Base-by-base conservation (phyloP, 352 stramenopile genomes). In the Phytopythium litorale region DNA sequence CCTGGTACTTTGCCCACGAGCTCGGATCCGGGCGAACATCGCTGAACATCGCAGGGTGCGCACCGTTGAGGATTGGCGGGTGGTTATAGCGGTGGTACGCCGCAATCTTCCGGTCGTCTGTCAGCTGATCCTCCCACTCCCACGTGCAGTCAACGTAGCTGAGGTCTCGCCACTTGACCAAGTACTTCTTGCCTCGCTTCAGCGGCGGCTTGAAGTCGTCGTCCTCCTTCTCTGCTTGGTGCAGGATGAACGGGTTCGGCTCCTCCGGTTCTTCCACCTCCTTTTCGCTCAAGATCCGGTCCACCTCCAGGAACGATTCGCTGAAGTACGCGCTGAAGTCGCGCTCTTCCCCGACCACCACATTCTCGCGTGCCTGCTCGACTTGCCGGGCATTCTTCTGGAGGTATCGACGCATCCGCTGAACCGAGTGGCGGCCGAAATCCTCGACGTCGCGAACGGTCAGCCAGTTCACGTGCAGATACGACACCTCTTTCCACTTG, bases 391-490 rank as follows among this genome's bases (percentile, higher is more conserved):
- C 87, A 62, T 98, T 93, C 52, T 98, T 89, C 57, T 93, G 87
- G 28, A 96, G 60, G 68, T 92, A 91, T 42, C 87, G 76, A 30
- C 84, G 87, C 85, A 96, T 94, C 4, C 87, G 72, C 76, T 90
- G 81, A 33, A 96, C 75, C 19, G 87, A 83, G 18, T 87, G 76
- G 37, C 91, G 87, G 4, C 87, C 87, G 54, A 94, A 91, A 16
- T 78, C 69, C 67, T 96, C 87, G n/a, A 99, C 91, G 75, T 99
- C 93, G 37, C 67, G 71, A 42, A 98, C 86, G 15, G 83, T 96
- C 67, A 99, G 92, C 98, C 98, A 99, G 25, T 88, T 99, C 58
- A 98, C 86, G 76, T 99, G 97, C 37, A 99, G 76, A 71, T 99
- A 99, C 32, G 88, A 98, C 60, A 98, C 78, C 45, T 98, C 92